Evolutionary conservation across 371 early-diverging fungal genomes (phyloP).

Genomic region (Apophysomyces ossiformis): DNA sequence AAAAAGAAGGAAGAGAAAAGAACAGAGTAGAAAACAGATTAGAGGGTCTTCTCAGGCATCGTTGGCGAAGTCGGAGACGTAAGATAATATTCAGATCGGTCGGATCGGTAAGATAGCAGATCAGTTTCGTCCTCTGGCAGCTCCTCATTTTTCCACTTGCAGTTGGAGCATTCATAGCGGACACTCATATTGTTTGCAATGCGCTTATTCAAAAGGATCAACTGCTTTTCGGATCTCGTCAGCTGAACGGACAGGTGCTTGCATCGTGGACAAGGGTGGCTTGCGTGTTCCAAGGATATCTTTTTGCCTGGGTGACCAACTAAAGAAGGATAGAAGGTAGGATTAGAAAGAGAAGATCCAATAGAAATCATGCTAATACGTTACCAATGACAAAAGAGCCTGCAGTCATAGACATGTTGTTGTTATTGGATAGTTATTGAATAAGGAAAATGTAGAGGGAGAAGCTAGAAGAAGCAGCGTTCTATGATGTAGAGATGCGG

Average conservation of each 20-base stretch:
- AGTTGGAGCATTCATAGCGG: conserved; percentile 48
- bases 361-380: too few species aligned
- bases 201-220: conserved; percentile 41
- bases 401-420: not conserved
- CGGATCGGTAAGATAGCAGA: conserved; percentile 19
- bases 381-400: conserved; percentile 25
- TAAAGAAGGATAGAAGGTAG: not conserved
- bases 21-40: not conserved
- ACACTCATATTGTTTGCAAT: conserved; percentile 45
- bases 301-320: conserved; percentile 46
- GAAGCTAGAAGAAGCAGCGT: not conserved
- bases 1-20: conserved; percentile 1
- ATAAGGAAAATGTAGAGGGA: not conserved
- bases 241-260: conserved; percentile 45
- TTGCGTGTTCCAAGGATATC: conserved; percentile 38
- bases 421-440: not conserved
- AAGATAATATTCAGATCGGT: conserved; percentile 16
- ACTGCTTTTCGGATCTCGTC: conserved; percentile 44
- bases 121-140: conserved; percentile 30
- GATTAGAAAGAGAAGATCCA: not conserved
- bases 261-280: conserved; percentile 48
- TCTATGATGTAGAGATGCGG: not conserved
- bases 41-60: not conserved
- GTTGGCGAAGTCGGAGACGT: conserved; percentile 7
- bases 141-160: conserved; percentile 45